Evolutionary conservation across 2,329 filamentous ascomycete genomes (phyloP).

Genomic region (Colletotrichum tabaci): DNA sequence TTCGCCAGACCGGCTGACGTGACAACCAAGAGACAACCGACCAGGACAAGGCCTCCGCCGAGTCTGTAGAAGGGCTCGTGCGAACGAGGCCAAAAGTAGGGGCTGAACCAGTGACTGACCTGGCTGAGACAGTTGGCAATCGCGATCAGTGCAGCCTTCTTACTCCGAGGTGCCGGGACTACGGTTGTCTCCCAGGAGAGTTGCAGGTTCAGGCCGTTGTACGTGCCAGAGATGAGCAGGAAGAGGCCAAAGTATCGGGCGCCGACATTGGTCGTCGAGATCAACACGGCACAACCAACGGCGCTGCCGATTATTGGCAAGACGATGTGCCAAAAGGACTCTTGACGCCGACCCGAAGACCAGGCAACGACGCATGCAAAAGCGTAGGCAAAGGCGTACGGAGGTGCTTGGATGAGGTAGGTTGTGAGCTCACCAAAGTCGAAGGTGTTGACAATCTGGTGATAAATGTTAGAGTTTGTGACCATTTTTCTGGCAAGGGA

Average conservation of each 20-base stretch:
- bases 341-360: constrained; percentile 53
- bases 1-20: constrained; percentile 43
- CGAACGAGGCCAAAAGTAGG: constrained; percentile 52
- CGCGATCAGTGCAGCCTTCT: constrained; percentile 57
- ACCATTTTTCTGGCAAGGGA: too few relatives aligned
- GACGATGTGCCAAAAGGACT: constrained; percentile 57
- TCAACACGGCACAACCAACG: constrained; percentile 57
- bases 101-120: constrained; percentile 56
- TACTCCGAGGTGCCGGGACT: constrained; percentile 55
- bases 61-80: constrained; percentile 49
- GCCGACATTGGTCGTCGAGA: constrained; percentile 56
- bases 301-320: constrained; percentile 51
- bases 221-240: constrained; percentile 56
- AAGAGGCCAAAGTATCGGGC: constrained; percentile 60
- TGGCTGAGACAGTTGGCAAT: constrained; percentile 57
- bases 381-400: constrained; percentile 58
- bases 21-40: constrained; percentile 76
- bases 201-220: constrained; percentile 56
- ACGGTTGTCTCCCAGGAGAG: constrained; percentile 57
- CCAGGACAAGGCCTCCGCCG: constrained; percentile 53
- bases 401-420: constrained; percentile 57
- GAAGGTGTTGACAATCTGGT: constrained; percentile 49
- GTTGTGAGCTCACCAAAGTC: constrained; percentile 49
- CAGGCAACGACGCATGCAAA: constrained; percentile 53
- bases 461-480: background rate